A percentile compares a stretch with the other conserved stretches of the same genome.
Evolutionary conservation across 345 rosid species (phyloP).

Genomic region (Heritiera fomes): DNA sequence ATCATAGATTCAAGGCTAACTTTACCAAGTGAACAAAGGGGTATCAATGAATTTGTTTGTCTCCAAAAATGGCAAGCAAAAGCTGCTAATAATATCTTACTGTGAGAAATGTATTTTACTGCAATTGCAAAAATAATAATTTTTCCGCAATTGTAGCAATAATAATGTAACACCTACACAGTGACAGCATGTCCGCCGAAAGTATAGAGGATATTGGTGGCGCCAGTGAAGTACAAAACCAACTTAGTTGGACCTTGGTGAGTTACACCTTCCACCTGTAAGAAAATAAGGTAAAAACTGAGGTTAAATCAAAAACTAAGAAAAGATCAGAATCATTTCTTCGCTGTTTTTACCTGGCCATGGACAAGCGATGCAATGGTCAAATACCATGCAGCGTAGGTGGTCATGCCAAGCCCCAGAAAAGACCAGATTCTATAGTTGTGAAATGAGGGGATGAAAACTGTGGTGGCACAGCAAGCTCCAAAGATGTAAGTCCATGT

Average conservation of each 20-base stretch:
- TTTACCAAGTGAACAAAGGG: background rate
- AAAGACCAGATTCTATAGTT: slow-evolving; percentile 85
- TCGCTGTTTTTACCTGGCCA: slow-evolving; percentile 49
- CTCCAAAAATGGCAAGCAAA: background rate
- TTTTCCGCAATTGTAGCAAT: background rate
- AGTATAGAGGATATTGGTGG: slow-evolving; percentile 82
- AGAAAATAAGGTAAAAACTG: background rate
- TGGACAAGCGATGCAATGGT: slow-evolving; percentile 58
- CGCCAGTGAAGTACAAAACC: slow-evolving; percentile 80
- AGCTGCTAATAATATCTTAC: too few species aligned
- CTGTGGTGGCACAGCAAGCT: slow-evolving; percentile 80
- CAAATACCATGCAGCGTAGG: slow-evolving; percentile 83
- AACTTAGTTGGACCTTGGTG: slow-evolving; percentile 60
- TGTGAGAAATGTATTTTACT: too few species aligned
- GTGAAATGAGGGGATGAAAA: slow-evolving; percentile 77
- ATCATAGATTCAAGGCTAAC: background rate
- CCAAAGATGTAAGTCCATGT: slow-evolving; percentile 90
- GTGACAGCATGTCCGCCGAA: slow-evolving; percentile 90
- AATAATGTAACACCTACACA: slow-evolving; percentile 52
- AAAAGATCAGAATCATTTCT: background rate
- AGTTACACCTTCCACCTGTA: slow-evolving; percentile 52
- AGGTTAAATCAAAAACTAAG: background rate
- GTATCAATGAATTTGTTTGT: background rate
- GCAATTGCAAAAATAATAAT: too few species aligned
- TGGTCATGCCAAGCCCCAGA: slow-evolving; percentile 79